phyloP scores from a whole-genome alignment of 352 stramenopile species.

The Phytophthora citrophthora region DNA sequence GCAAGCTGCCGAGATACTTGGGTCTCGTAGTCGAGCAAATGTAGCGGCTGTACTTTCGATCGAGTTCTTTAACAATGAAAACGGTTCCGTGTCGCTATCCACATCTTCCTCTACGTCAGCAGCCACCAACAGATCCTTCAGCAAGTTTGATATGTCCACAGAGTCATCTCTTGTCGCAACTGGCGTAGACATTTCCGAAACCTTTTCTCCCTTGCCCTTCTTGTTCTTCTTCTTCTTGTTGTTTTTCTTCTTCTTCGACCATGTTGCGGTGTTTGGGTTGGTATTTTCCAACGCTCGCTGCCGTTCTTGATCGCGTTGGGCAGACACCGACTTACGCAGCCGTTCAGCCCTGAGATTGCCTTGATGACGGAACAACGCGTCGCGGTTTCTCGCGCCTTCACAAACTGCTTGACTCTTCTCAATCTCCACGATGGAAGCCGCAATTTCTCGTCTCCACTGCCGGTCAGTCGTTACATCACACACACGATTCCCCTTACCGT shows the following conservation, averaged over 20 bases:
- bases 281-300: slow-evolving; percentile 5
- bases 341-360: slow-evolving; percentile 9
- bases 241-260: slow-evolving; percentile 2
- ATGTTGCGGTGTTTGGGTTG: not conserved
- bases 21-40: slow-evolving; percentile 20
- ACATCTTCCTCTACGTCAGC: not conserved
- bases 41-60: not conserved
- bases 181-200: not conserved
- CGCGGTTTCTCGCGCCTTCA: slow-evolving; percentile 7
- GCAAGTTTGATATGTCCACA: not conserved
- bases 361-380: slow-evolving; percentile 14
- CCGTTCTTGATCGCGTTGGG: slow-evolving; percentile 15
- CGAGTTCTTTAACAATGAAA: slow-evolving; percentile 1
- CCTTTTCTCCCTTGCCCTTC: slow-evolving; percentile 19
- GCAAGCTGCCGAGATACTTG: slow-evolving; percentile 3
- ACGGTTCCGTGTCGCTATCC: not conserved
- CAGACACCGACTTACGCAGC: slow-evolving; percentile 7
- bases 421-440: slow-evolving; percentile 11
- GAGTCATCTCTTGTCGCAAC: not conserved
- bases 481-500: slow-evolving; percentile 2
- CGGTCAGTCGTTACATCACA: slow-evolving; percentile 21
- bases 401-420: slow-evolving; percentile 9
- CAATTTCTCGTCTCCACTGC: slow-evolving; percentile 11
- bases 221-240: slow-evolving; percentile 42
- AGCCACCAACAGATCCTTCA: slow-evolving; percentile 4